Evolutionary conservation across 2,329 filamentous ascomycete genomes (phyloP).

Genomic region (Fusarium sp.): DNA sequence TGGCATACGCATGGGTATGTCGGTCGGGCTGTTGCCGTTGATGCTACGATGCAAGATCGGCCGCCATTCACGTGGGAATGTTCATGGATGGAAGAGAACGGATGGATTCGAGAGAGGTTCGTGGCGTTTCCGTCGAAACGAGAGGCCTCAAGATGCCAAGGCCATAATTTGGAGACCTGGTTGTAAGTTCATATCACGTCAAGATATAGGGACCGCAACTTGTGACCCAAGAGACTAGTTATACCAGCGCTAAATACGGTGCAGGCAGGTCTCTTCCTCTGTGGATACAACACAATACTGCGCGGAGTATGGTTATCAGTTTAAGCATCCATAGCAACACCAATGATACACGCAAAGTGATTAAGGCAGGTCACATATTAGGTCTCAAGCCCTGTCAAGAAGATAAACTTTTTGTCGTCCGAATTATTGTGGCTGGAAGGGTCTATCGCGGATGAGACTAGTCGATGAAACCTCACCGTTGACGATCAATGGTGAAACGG

Average conservation of each 20-base stretch:
- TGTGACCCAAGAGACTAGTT: not conserved
- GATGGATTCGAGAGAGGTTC: not conserved
- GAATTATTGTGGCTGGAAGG: not conserved
- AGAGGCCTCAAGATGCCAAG: not conserved
- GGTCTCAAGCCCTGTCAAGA: not conserved
- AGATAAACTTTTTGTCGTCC: not conserved
- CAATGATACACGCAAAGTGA: not conserved
- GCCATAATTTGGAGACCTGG: not conserved
- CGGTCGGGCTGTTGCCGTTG: constrained; percentile 6
- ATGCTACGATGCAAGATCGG: constrained; percentile 12
- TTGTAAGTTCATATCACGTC: constrained; percentile 15
- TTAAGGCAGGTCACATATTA: not conserved
- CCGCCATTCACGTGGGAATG: constrained; percentile 3
- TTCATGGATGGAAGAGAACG: constrained; percentile 1
- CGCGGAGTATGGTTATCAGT: not conserved
- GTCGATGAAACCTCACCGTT: constrained; percentile 20
- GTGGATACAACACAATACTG: not conserved
- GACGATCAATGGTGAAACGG: constrained; percentile 24
- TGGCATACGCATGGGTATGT: constrained; percentile 12
- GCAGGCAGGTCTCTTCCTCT: not conserved
- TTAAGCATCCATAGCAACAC: not conserved
- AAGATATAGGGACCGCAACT: not conserved
- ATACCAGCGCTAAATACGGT: constrained; percentile 8
- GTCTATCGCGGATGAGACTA: not conserved
- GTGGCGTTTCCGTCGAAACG: not conserved